Percentiles rank a stretch among this genome's conserved stretches.
These are phyloP conservation scores for Penicillium italicum DNA, from an alignment of 2,329 filamentous ascomycete species.

Conservation along the genomic window DNA sequence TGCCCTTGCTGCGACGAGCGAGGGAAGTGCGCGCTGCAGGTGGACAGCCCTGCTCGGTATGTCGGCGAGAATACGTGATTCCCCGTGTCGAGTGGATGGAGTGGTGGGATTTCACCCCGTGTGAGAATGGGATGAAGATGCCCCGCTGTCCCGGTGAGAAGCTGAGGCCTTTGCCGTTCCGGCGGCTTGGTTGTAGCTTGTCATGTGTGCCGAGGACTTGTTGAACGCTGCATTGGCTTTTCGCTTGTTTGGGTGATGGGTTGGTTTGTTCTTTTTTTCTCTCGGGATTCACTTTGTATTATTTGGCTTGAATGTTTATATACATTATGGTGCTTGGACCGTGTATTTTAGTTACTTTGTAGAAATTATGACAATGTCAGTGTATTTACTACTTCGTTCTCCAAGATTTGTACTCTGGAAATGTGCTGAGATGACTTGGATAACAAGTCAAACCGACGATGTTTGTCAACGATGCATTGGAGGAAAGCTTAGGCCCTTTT, in stretches of 20 bases:
- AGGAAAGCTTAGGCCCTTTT: neutral
- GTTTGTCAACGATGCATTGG: neutral
- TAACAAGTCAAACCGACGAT: neutral
- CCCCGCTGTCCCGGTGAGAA: constrained; percentile 29
- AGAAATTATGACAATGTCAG: neutral
- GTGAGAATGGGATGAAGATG: constrained; percentile 39
- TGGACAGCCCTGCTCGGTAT: constrained; percentile 41
- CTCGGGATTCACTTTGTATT: constrained; percentile 7
- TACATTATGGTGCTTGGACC: constrained; percentile 5
- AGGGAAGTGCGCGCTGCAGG: constrained; percentile 36
- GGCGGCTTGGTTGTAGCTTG: constrained; percentile 42
- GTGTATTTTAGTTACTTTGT: neutral
- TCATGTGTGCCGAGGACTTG: constrained; percentile 30
- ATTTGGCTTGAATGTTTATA: constrained; percentile 9
- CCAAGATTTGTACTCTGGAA: neutral
- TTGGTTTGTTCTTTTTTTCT: neutral
- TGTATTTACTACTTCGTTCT: neutral
- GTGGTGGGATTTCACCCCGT: constrained; percentile 43
- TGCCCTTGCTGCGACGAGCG: constrained; percentile 36
- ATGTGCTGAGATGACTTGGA: neutral
- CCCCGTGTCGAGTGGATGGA: constrained; percentile 45
- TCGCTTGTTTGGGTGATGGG: neutral
- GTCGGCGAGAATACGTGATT: constrained; percentile 40
- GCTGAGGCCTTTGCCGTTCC: constrained; percentile 40
- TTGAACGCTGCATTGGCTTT: neutral